These are phyloP conservation scores for Datura wrightii DNA, from an alignment of 257 asterid genomes.

Conservation along the genomic window DNA sequence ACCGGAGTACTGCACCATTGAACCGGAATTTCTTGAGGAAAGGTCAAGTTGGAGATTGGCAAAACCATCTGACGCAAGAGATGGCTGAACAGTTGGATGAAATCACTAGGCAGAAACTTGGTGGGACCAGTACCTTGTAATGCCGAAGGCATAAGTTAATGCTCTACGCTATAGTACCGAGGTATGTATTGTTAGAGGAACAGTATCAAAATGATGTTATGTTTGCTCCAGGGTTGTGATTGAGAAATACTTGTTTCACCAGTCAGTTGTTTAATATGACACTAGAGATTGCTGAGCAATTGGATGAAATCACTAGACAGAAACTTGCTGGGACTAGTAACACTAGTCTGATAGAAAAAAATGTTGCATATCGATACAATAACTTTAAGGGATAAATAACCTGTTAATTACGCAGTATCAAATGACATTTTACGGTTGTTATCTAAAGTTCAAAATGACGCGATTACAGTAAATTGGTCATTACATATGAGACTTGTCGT, in stretches of 20 bases:
- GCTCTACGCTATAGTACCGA: neutral
- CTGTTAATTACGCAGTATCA: no score
- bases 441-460: no score
- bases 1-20: neutral
- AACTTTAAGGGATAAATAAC: neutral
- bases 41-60: slow-evolving; percentile 23
- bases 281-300: no score
- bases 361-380: neutral
- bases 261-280: no score
- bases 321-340: neutral
- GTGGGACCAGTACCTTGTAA: neutral
- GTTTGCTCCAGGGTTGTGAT: neutral
- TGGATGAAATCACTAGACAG: neutral
- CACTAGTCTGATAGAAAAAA: neutral
- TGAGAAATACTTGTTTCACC: neutral
- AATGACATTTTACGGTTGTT: no score
- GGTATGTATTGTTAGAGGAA: neutral
- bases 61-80: neutral
- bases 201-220: neutral
- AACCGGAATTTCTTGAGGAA: slow-evolving; percentile 14
- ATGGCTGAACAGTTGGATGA: slow-evolving; percentile 6
- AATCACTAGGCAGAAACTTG: neutral
- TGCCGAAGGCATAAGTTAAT: neutral
- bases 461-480: no score
- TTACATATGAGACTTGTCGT: no score